Conservation (phyloP, 2,329 filamentous ascomycete genomes). For the Dothistroma pini region DNA sequence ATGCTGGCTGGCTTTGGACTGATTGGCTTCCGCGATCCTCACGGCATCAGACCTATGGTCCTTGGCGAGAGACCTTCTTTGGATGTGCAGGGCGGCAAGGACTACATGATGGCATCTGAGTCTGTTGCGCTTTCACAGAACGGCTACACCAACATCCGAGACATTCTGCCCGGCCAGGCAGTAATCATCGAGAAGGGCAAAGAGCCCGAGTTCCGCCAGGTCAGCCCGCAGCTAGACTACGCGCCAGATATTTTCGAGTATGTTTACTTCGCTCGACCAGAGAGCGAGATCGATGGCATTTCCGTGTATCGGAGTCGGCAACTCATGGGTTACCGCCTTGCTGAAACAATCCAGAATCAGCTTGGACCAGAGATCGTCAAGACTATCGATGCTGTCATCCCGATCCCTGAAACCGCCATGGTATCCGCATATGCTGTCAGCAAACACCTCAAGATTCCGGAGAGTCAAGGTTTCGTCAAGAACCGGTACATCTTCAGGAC, state of each 20-base stretch:
- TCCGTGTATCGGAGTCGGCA: constrained; percentile 79
- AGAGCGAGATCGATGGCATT: constrained; percentile 81
- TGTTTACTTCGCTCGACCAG: constrained; percentile 81
- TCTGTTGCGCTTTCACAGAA: constrained; percentile 79
- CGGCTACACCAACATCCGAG: constrained; percentile 70
- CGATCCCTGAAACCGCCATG: constrained; percentile 78
- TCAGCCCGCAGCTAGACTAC: constrained; percentile 65
- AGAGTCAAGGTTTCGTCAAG: constrained; percentile 80
- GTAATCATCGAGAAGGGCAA: constrained; percentile 80
- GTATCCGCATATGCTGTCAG: constrained; percentile 75
- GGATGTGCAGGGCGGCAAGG: constrained; percentile 52
- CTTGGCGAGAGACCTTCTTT: constrained; percentile 63
- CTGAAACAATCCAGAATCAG: constrained; percentile 64
- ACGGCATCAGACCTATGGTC: constrained; percentile 79
- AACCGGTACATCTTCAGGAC: constrained; percentile 86
- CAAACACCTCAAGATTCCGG: constrained; percentile 70
- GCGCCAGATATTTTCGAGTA: constrained; percentile 85
- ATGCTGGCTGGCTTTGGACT: constrained; percentile 81
- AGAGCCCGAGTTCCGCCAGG: constrained; percentile 69
- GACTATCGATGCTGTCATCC: constrained; percentile 80
- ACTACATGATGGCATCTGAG: constrained; percentile 91
- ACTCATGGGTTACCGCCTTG: constrained; percentile 81
- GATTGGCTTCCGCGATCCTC: constrained; percentile 72
- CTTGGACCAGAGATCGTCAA: constrained; percentile 66
- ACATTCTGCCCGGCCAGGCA: constrained; percentile 79